Conservation (phyloP, 768 basidiomycete genomes). For the Tulasnella calospora region DNA sequence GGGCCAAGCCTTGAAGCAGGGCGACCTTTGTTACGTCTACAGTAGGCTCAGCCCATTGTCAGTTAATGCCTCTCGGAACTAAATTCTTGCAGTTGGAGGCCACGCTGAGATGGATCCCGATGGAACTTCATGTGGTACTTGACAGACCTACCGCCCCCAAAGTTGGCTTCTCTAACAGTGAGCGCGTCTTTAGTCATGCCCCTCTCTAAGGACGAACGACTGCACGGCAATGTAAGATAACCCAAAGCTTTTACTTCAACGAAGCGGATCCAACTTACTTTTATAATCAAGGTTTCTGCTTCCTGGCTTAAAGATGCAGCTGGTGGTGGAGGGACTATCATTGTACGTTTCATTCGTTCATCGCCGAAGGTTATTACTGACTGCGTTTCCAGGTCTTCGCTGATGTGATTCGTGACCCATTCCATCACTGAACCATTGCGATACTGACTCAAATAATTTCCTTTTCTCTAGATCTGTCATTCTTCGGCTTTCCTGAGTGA, state of each 20-base stretch:
- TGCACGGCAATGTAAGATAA: not conserved
- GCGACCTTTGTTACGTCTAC: not conserved
- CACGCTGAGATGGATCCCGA: not conserved
- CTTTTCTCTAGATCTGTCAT: not conserved
- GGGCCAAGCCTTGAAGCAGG: not conserved
- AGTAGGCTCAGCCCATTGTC: not conserved
- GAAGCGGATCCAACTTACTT: not conserved
- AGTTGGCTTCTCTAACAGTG: not conserved
- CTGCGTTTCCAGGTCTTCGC: not conserved
- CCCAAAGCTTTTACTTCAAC: not conserved
- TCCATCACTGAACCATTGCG: not conserved
- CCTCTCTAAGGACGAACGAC: not conserved
- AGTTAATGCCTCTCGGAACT: too few relatives aligned
- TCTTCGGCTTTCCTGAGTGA: not conserved
- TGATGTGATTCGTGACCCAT: not conserved
- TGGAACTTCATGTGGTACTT: not conserved
- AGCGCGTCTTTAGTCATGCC: not conserved
- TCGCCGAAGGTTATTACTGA: not conserved
- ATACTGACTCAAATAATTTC: not conserved
- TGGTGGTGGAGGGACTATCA: not conserved
- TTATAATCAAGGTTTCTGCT: not conserved
- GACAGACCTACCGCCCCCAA: not conserved
- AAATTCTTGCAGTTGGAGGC: not conserved
- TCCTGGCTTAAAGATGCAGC: not conserved
- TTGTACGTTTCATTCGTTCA: not conserved